phyloP scores from a whole-genome alignment of 805 yeast species.

The Spathaspora passalidarum region DNA sequence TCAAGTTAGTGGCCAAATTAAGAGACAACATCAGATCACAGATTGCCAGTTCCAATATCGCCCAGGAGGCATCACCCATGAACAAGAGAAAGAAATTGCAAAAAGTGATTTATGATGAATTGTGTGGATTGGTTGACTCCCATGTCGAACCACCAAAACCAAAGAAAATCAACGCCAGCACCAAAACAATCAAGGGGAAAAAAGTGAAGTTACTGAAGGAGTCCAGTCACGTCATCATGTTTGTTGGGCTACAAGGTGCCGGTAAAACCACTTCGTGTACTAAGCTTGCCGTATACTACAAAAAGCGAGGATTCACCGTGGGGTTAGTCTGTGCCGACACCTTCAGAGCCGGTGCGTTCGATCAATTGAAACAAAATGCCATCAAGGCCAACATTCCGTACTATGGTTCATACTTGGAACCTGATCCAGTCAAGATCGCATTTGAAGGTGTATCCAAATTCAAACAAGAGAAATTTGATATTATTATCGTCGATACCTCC shows the following conservation, averaged over 20 bases:
- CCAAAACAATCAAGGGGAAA: constrained; percentile 26
- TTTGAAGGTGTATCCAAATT: constrained; percentile 88
- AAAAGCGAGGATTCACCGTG: constrained; percentile 88
- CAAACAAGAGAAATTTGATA: constrained; percentile 85
- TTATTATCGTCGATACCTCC: constrained; percentile 94
- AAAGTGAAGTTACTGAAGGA: constrained; percentile 18
- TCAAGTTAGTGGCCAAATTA: constrained; percentile 72
- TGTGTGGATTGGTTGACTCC: constrained; percentile 81
- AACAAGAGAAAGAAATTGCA: constrained; percentile 80
- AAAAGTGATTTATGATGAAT: constrained; percentile 91
- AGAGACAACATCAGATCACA: constrained; percentile 53
- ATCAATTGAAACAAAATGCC: constrained; percentile 96
- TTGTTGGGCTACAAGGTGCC: constrained; percentile 98
- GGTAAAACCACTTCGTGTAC: constrained; percentile 99
- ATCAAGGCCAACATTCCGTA: constrained; percentile 92
- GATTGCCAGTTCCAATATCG: constrained; percentile 51
- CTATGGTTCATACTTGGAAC: constrained; percentile 92
- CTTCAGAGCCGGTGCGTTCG: constrained; percentile 99
- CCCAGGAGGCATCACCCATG: constrained; percentile 47
- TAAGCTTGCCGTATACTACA: constrained; percentile 90
- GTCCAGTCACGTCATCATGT: constrained; percentile 72
- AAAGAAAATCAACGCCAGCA: constrained; percentile 55
- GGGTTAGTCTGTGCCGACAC: constrained; percentile 99
- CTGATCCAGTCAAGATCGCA: constrained; percentile 92
- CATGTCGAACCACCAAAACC: constrained; percentile 68